These are phyloP conservation scores for Dictyostelium brefeldianum DNA, from an alignment of 78 protist genomes.

Conservation along the genomic window DNA sequence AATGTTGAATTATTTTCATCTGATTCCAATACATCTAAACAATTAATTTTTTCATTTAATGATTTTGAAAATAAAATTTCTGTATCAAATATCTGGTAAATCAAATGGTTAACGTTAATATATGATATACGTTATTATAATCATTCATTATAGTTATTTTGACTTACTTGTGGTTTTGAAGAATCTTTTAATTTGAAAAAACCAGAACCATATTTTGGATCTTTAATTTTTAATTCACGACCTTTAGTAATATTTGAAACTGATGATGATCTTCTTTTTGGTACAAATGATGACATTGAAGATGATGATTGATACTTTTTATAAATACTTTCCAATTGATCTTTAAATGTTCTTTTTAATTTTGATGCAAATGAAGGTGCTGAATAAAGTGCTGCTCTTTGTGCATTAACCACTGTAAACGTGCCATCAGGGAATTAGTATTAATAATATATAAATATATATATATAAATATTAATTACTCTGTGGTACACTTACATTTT, in stretches of 20 bases:
- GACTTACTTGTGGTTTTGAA: neutral
- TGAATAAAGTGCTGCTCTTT: conserved; percentile 74
- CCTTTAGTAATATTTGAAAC: conserved; percentile 40
- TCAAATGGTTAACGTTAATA: neutral
- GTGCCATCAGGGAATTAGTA: too few species aligned
- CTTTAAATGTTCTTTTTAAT: conserved; percentile 64
- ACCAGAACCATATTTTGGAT: conserved; percentile 21
- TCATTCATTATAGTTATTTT: neutral
- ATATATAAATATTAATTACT: neutral
- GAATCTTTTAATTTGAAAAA: conserved; percentile 1
- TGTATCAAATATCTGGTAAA: conserved; percentile 44
- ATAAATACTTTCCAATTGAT: conserved; percentile 36
- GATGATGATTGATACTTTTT: conserved; percentile 31
- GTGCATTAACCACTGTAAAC: conserved; percentile 53
- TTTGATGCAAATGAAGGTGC: conserved; percentile 63
- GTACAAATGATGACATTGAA: neutral
- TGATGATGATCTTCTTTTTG: conserved; percentile 71
- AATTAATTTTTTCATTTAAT: conserved; percentile 50
- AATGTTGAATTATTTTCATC: conserved; percentile 52
- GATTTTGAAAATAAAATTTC: conserved; percentile 69
- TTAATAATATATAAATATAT: neutral
- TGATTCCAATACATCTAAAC: conserved; percentile 66
- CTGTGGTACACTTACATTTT: conserved; percentile 19
- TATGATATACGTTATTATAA: too few species aligned
- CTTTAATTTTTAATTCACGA: conserved; percentile 54